Percentiles rank a stretch among this genome's conserved stretches.
These are phyloP conservation scores for Eimeria sp. DNA, from an alignment of 169 alveolate genomes.

Conservation along the genomic window DNA sequence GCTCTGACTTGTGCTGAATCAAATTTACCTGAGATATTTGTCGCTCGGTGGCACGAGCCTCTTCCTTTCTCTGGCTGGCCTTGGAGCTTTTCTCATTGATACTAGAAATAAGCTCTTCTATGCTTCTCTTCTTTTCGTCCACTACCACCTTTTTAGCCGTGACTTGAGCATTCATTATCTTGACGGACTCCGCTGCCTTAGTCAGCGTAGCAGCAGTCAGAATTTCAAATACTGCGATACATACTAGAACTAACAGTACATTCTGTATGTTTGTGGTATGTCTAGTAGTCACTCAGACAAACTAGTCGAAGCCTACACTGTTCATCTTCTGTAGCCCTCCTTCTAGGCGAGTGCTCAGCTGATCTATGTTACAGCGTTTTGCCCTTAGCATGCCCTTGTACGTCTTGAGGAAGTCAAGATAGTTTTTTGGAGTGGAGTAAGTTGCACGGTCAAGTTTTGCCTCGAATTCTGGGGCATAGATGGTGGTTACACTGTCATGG, in stretches of 20 bases:
- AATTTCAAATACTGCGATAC: neutral
- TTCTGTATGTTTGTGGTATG: neutral
- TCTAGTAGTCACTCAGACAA: neutral
- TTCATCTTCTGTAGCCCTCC: slow-evolving; percentile 94
- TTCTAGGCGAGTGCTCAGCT: slow-evolving; percentile 91
- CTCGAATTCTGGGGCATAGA: slow-evolving; percentile 93
- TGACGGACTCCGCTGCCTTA: slow-evolving; percentile 93
- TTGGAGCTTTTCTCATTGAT: slow-evolving; percentile 92
- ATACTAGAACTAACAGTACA: neutral
- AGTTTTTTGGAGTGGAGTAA: slow-evolving; percentile 96
- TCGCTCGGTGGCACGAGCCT: slow-evolving; percentile 89
- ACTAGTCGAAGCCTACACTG: slow-evolving; percentile 1
- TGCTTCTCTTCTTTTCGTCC: slow-evolving; percentile 92
- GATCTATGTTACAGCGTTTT: slow-evolving; percentile 90
- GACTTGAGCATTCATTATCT: slow-evolving; percentile 89
- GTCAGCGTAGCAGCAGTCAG: slow-evolving; percentile 80
- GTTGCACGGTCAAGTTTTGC: slow-evolving; percentile 91
- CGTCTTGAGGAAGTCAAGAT: slow-evolving; percentile 93
- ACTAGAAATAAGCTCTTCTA: slow-evolving; percentile 91
- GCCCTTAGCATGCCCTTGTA: slow-evolving; percentile 88
- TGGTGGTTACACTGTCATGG: slow-evolving; percentile 90
- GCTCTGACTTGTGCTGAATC: neutral
- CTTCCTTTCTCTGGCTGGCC: slow-evolving; percentile 91
- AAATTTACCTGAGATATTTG: slow-evolving; percentile 86
- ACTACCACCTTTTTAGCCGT: slow-evolving; percentile 94